These are phyloP conservation scores for Stachybotrys elegans DNA, from an alignment of 2,329 filamentous ascomycete genomes.

Conservation along the genomic window DNA sequence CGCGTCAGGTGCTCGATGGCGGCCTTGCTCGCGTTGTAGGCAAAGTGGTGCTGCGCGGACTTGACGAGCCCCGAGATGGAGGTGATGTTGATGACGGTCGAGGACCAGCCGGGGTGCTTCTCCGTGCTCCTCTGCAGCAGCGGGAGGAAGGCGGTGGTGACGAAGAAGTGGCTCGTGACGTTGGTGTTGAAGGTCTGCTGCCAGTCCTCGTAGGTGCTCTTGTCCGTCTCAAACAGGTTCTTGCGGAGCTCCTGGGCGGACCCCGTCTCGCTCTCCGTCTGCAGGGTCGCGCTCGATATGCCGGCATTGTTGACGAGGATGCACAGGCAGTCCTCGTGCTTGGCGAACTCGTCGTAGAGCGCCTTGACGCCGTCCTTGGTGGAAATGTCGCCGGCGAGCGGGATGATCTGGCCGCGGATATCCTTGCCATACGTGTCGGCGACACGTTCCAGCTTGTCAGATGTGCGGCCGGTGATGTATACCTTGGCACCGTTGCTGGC, in stretches of 20 bases:
- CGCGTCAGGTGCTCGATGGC: conserved; percentile 60
- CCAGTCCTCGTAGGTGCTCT: conserved; percentile 62
- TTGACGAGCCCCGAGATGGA: conserved; percentile 62
- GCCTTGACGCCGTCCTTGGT: conserved; percentile 53
- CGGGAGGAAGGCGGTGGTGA: conserved; percentile 57
- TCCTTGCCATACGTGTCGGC: conserved; percentile 53
- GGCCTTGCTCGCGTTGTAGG: conserved; percentile 60
- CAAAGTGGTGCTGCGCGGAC: conserved; percentile 58
- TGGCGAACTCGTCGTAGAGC: conserved; percentile 52
- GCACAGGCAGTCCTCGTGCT: conserved; percentile 52
- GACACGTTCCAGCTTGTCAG: conserved; percentile 56
- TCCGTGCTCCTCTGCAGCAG: conserved; percentile 50
- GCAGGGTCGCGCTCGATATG: conserved; percentile 50
- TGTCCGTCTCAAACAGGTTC: conserved; percentile 63
- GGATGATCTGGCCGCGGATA: conserved; percentile 50
- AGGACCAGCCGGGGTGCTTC: conserved; percentile 41
- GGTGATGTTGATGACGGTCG: conserved; percentile 64
- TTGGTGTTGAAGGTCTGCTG: conserved; percentile 68
- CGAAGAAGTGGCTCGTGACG: conserved; percentile 64
- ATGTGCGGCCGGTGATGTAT: conserved; percentile 63
- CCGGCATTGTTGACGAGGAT: conserved; percentile 67
- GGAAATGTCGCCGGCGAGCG: conserved; percentile 57
- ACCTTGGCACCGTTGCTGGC: conserved; percentile 64
- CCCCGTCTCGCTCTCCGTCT: conserved; percentile 48
- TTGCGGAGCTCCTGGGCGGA: conserved; percentile 44